These are phyloP conservation scores for Xylaria multiplex DNA, from an alignment of 2,329 filamentous ascomycete species.

Conservation along the genomic window DNA sequence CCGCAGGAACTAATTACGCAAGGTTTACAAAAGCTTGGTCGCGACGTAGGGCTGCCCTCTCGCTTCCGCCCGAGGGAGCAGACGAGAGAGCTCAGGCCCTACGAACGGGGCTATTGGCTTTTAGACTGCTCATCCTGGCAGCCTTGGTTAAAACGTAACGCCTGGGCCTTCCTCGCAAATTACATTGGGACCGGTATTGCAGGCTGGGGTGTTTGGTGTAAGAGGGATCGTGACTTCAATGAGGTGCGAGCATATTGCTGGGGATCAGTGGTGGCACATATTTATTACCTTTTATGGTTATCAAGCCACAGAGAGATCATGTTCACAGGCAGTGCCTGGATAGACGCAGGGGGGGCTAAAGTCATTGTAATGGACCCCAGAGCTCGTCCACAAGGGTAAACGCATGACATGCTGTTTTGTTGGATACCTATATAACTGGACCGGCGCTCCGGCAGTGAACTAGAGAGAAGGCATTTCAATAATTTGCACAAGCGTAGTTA, in stretches of 20 bases:
- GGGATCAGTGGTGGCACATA: constrained; percentile 76
- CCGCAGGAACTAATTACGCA: constrained; percentile 65
- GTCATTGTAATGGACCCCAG: constrained; percentile 57
- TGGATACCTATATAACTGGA: constrained; percentile 5
- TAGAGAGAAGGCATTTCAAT: background rate
- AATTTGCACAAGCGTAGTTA: background rate
- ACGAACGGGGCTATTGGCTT: constrained; percentile 84
- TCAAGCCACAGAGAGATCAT: constrained; percentile 73
- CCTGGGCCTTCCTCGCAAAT: constrained; percentile 71
- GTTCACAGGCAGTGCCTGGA: constrained; percentile 69
- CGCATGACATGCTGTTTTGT: background rate
- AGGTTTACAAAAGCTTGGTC: constrained; percentile 62
- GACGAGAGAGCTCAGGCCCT: constrained; percentile 59
- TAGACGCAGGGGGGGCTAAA: constrained; percentile 68
- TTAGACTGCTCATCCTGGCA: constrained; percentile 69
- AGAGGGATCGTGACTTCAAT: constrained; percentile 55
- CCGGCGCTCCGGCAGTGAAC: background rate
- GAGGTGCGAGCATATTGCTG: constrained; percentile 78
- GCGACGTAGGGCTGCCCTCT: constrained; percentile 60
- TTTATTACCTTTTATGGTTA: constrained; percentile 79
- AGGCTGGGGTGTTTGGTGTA: constrained; percentile 75
- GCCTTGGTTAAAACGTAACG: constrained; percentile 56
- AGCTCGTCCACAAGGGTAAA: constrained; percentile 26
- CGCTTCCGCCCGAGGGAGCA: constrained; percentile 64
- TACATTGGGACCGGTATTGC: constrained; percentile 67